phyloP scores from a whole-genome alignment of 2,329 filamentous ascomycete species.

The Didymella arachidicola region DNA sequence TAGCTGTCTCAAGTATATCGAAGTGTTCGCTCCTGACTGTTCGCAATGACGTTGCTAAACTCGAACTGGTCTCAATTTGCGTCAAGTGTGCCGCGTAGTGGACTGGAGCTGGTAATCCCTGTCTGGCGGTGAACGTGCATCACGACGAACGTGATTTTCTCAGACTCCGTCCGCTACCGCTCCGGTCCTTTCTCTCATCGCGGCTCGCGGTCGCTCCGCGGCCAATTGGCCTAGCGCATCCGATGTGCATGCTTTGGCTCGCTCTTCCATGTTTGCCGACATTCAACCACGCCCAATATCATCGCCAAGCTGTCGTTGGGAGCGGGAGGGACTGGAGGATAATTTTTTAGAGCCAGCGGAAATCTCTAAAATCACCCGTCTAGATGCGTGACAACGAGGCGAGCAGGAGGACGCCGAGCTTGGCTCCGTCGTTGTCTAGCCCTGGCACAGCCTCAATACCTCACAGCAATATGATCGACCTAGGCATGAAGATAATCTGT shows the following conservation, averaged over 20 bases:
- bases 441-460: slow-evolving; percentile 4
- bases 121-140: slow-evolving; percentile 22
- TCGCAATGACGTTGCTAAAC: slow-evolving; percentile 28
- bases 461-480: slow-evolving; percentile 14
- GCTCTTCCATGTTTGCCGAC: slow-evolving; percentile 27
- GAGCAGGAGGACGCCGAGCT: slow-evolving; percentile 11
- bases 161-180: slow-evolving; percentile 14
- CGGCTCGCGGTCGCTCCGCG: slow-evolving; percentile 33
- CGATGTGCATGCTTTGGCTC: slow-evolving; percentile 26
- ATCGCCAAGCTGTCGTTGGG: slow-evolving; percentile 28
- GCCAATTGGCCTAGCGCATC: slow-evolving; percentile 33
- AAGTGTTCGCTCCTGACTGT: slow-evolving; percentile 18
- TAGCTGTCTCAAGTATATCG: slow-evolving; percentile 36
- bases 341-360: slow-evolving; percentile 15
- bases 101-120: slow-evolving; percentile 14
- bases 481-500: slow-evolving; percentile 7
- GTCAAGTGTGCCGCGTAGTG: slow-evolving; percentile 26
- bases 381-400: slow-evolving; percentile 22
- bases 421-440: slow-evolving; percentile 4
- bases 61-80: slow-evolving; percentile 19
- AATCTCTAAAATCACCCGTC: not conserved
- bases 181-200: slow-evolving; percentile 27
- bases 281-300: slow-evolving; percentile 30
- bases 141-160: slow-evolving; percentile 22
- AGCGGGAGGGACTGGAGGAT: slow-evolving; percentile 20